phyloP scores from a whole-genome alignment of 2,329 filamentous ascomycete genomes.

The Epichloe baconii region DNA sequence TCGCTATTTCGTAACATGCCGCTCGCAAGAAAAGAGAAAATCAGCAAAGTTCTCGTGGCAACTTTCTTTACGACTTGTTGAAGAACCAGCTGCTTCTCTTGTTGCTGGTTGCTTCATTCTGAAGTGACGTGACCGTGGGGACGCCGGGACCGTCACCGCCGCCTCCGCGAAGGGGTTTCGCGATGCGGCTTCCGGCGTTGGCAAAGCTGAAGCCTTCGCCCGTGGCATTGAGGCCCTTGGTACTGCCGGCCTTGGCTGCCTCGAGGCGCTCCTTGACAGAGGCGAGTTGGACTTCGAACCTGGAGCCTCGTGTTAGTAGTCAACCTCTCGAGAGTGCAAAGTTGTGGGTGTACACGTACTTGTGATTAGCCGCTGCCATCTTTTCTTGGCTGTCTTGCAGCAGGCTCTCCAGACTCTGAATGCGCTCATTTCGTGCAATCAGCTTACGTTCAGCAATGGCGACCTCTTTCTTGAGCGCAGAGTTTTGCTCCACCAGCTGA shows the following conservation, averaged over 20 bases:
- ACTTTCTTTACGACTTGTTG: conserved; percentile 38
- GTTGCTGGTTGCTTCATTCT: conserved; percentile 38
- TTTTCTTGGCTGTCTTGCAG: conserved; percentile 98
- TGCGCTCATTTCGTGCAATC: conserved; percentile 91
- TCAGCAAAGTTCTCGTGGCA: neutral
- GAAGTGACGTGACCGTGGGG: conserved; percentile 44
- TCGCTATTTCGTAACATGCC: conserved; percentile 6
- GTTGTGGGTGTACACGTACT: conserved; percentile 46
- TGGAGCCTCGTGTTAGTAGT: conserved; percentile 23
- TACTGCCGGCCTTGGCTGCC: conserved; percentile 83
- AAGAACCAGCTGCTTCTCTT: conserved; percentile 69
- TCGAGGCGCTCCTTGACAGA: conserved; percentile 97
- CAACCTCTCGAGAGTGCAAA: neutral
- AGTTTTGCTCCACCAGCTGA: conserved; percentile 96
- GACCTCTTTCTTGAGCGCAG: conserved; percentile 94
- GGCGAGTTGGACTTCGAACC: conserved; percentile 93
- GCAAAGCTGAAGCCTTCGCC: conserved; percentile 60
- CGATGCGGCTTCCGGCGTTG: conserved; percentile 51
- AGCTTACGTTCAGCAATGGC: conserved; percentile 96
- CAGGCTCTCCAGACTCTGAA: conserved; percentile 81
- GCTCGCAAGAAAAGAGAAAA: neutral
- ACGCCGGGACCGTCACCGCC: conserved; percentile 33
- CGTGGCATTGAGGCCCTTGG: conserved; percentile 61
- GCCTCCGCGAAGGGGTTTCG: conserved; percentile 54
- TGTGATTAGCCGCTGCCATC: conserved; percentile 89